These are phyloP conservation scores for Pholiota adiposa DNA, from an alignment of 1,284 basidiomycete genomes.

Conservation along the genomic window DNA sequence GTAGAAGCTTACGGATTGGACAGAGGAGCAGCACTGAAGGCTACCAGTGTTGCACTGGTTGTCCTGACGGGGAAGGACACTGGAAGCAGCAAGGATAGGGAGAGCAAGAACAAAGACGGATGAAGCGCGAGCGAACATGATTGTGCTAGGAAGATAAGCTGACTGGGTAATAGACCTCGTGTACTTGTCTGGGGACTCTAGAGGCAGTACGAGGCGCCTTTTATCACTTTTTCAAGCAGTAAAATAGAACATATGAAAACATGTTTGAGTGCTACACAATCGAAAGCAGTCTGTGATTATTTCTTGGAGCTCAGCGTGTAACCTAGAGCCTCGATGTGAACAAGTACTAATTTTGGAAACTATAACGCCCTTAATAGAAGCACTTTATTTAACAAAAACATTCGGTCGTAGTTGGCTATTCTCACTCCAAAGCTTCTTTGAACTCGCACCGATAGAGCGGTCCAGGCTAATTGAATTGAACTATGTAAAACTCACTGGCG, in stretches of 20 bases:
- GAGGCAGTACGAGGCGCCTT: not conserved
- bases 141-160: too few species aligned
- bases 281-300: too few species aligned
- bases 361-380: not conserved
- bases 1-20: constrained; percentile 22
- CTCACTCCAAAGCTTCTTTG: not conserved
- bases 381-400: not conserved
- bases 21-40: constrained; percentile 35
- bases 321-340: too few species aligned
- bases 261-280: too few species aligned
- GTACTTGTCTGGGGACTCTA: not conserved
- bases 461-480: not conserved
- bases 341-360: not conserved
- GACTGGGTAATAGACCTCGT: constrained; percentile 22
- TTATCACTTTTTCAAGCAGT: not conserved
- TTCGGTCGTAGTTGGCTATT: not conserved
- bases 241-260: too few species aligned
- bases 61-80: constrained; percentile 22
- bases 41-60: constrained; percentile 31
- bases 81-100: constrained; percentile 29
- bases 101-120: constrained; percentile 27
- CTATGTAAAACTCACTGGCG: too few species aligned
- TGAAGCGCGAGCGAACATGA: constrained; percentile 32
- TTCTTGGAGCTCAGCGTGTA: too few species aligned
- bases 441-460: not conserved